These are phyloP conservation scores for Coccomyxa sp. DNA, from an alignment of 139 green algal species.

Conservation along the genomic window DNA sequence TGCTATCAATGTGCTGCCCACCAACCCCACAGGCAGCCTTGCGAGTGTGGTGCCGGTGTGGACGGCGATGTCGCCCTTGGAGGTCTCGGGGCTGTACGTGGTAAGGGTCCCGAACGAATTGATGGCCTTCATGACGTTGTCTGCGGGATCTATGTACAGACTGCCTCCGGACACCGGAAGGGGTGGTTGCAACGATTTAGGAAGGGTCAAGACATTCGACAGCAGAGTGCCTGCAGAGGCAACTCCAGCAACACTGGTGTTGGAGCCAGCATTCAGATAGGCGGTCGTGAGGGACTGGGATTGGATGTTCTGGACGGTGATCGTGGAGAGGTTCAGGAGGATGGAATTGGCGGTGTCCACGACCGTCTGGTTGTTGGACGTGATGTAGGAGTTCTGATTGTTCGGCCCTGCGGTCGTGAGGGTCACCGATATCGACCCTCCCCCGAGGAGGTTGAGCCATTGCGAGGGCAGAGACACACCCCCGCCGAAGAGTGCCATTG, in stretches of 20 bases:
- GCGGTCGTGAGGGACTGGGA: not conserved
- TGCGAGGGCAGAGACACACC: not conserved
- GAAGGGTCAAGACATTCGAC: not conserved
- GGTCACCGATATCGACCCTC: not conserved
- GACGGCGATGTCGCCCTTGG: not conserved
- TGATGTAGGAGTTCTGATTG: conserved; percentile 1
- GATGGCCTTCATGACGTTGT: not conserved
- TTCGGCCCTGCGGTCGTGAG: not conserved
- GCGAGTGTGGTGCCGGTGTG: not conserved
- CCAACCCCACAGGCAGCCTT: not conserved
- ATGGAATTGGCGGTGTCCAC: not conserved
- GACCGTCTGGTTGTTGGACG: not conserved
- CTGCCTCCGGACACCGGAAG: not conserved
- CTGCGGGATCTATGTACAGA: not conserved
- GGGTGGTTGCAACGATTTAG: not conserved
- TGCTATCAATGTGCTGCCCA: not conserved
- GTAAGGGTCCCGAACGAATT: not conserved
- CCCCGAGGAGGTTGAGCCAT: not conserved
- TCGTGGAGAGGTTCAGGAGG: not conserved
- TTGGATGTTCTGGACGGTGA: not conserved
- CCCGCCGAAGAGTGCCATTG: not conserved
- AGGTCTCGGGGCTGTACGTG: not conserved
- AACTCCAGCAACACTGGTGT: not conserved
- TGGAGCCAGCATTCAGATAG: not conserved
- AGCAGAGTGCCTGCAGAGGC: not conserved